These are phyloP conservation scores for Solanum pimpinellifolium DNA, from an alignment of 257 asterid genomes.

Conservation along the genomic window DNA sequence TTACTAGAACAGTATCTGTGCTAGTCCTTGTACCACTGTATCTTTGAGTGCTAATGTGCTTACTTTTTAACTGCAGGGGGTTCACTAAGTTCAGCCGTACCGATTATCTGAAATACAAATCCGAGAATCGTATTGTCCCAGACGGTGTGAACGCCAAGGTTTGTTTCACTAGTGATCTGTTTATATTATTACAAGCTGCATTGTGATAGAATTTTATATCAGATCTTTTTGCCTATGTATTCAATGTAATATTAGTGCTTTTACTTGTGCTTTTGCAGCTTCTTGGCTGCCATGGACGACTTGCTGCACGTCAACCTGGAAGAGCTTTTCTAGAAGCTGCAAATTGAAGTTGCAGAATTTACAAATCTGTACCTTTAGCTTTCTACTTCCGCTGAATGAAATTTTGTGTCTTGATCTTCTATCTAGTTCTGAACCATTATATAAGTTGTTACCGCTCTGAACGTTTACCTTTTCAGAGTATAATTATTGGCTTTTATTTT, in stretches of 20 bases:
- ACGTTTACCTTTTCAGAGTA: background rate
- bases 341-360: background rate
- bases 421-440: background rate
- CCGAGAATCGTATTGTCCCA: conserved; percentile 1
- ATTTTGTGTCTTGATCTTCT: background rate
- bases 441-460: background rate
- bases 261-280: conserved; percentile 8
- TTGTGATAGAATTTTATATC: background rate
- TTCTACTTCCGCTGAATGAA: background rate
- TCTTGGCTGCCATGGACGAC: conserved; percentile 34
- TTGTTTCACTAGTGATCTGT: background rate
- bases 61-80: conserved; percentile 1
- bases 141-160: conserved; percentile 19
- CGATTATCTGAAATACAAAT: conserved; percentile 4
- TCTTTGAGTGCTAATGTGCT: too few species aligned
- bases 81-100: conserved; percentile 8
- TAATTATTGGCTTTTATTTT: background rate
- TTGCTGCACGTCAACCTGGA: conserved; percentile 33
- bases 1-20: background rate
- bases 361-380: background rate
- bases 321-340: conserved; percentile 18
- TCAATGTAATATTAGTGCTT: background rate
- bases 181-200: background rate
- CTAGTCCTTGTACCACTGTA: background rate
- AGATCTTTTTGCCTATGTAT: background rate